Conservation (phyloP, 2,329 filamentous ascomycete genomes). For the Pseudogymnoascus sp. region DNA sequence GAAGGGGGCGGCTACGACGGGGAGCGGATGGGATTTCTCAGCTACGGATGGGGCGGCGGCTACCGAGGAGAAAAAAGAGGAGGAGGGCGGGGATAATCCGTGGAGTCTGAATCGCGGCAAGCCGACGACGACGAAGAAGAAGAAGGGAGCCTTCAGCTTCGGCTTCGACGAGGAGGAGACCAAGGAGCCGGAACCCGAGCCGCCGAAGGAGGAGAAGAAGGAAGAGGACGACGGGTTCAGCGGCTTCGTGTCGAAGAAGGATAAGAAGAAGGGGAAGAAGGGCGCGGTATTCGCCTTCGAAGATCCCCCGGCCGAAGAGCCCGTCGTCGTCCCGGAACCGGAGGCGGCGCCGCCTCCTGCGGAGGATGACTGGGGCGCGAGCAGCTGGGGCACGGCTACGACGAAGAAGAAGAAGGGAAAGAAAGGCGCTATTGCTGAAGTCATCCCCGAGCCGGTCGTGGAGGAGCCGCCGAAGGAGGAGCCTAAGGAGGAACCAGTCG, state of each 20-base stretch:
- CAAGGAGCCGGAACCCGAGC: slow-evolving; percentile 22
- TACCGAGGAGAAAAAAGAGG: slow-evolving; percentile 36
- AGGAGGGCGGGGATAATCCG: slow-evolving; percentile 39
- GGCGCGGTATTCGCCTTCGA: slow-evolving; percentile 21
- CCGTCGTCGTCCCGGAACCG: slow-evolving; percentile 22
- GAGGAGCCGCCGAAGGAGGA: slow-evolving; percentile 31
- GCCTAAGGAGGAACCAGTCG: slow-evolving; percentile 33
- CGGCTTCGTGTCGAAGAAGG: slow-evolving; percentile 35
- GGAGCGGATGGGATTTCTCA: slow-evolving; percentile 37
- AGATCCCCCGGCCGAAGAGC: slow-evolving; percentile 22
- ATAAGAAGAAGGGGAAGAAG: slow-evolving; percentile 39
- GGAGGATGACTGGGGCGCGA: slow-evolving; percentile 44
- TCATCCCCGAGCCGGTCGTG: slow-evolving; percentile 23
- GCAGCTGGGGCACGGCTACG: slow-evolving; percentile 38
- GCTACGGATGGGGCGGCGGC: slow-evolving; percentile 35
- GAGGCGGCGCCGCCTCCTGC: slow-evolving; percentile 18
- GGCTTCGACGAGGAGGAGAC: slow-evolving; percentile 39
- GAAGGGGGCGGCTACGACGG: slow-evolving; percentile 18
- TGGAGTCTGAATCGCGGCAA: slow-evolving; percentile 43
- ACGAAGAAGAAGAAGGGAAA: slow-evolving; percentile 33
- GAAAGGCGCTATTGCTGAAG: slow-evolving; percentile 27
- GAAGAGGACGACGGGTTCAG: slow-evolving; percentile 33
- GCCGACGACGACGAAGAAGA: slow-evolving; percentile 43
- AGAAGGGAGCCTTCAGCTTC: slow-evolving; percentile 40
- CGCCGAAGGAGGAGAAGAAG: slow-evolving; percentile 29